These are phyloP conservation scores for Holtermannia corniformis DNA, from an alignment of 768 basidiomycete species.

Conservation along the genomic window DNA sequence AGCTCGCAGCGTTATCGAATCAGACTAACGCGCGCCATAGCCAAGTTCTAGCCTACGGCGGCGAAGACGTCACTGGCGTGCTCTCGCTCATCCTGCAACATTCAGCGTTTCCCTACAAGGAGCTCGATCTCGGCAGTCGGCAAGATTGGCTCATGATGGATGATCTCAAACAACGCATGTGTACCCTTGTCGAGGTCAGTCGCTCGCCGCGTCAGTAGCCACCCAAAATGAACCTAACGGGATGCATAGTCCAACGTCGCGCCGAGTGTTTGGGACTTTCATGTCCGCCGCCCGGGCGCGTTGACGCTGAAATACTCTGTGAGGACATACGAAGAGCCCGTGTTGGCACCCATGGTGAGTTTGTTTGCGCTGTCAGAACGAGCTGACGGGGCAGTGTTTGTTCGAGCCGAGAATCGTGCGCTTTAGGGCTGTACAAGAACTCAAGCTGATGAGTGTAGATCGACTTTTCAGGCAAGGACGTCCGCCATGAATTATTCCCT, in stretches of 20 bases:
- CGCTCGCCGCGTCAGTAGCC: too few species aligned
- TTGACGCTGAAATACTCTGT: slow-evolving; percentile 78
- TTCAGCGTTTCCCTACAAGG: slow-evolving; percentile 79
- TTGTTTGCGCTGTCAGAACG: not conserved
- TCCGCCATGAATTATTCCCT: slow-evolving; percentile 48
- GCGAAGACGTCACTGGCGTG: slow-evolving; percentile 90
- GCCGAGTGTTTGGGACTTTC: slow-evolving; percentile 60
- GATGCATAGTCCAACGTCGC: not conserved
- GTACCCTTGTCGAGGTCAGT: slow-evolving; percentile 77
- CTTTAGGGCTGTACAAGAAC: not conserved
- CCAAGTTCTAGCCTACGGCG: slow-evolving; percentile 75
- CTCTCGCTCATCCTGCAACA: slow-evolving; percentile 66
- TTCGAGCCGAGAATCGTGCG: slow-evolving; percentile 72
- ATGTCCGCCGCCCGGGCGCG: slow-evolving; percentile 64
- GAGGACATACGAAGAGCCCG: slow-evolving; percentile 88
- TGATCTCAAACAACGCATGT: slow-evolving; percentile 73
- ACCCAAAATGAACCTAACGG: not conserved
- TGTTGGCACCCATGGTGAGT: slow-evolving; percentile 83
- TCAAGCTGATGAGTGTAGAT: slow-evolving; percentile 45
- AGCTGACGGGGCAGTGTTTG: slow-evolving; percentile 52
- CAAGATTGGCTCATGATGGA: slow-evolving; percentile 91
- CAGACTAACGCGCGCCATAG: slow-evolving; percentile 43
- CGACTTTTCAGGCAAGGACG: slow-evolving; percentile 70
- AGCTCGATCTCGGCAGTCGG: slow-evolving; percentile 61
- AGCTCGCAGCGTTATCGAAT: slow-evolving; percentile 3